Base-by-base conservation (phyloP, 768 basidiomycete genomes). In the Serendipita sp. region DNA sequence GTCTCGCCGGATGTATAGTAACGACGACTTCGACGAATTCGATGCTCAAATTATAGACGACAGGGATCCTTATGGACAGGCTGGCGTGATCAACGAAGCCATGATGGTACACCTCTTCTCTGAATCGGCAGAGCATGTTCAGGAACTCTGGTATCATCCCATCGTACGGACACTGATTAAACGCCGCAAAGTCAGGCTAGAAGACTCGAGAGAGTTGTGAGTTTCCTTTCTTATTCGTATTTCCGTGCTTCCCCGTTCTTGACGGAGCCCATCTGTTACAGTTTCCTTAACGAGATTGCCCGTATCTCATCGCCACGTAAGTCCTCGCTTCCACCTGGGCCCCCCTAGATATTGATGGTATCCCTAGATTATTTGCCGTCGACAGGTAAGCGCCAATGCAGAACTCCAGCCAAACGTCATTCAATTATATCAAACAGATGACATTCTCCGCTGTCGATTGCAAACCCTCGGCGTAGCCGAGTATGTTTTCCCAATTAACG, bases 381-480 rank as follows among this genome's bases (percentile, higher is more conserved):
- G 3, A 87, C 82, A 69, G 85, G 88, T 86, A 66, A 16, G 74
- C 32, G 44, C n/a, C 64, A 75, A 65, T 38, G 65, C 56, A 51
- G 70, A 67, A 30, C 68, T 24, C 18, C 58, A 48, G 63, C 45
- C 35, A 16, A 38, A 60, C 24, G 62, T 28, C 7, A 16, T 41
- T 34, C 34, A 24, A 63, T 24, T 60, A 37, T 38, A 60, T 44
- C 53, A 45, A 41, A 28, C 71, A 89, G 89, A 82, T 68, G 89
- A 92, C 72, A 80, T 91, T 64, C 78, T 92, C 13, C 84, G 86
- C 65, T 88, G 88, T 65, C 86, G 89, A 28, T 74, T 92, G 38
- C 88, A 88, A 74, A 90, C 89, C 0, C 74, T 91, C 11, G 89
- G 89, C 2, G 84, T 91, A 24, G 81, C 84, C 65, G 88, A 91